Evolutionary conservation across 2,329 filamentous ascomycete species (phyloP).

Genomic region (Neobulgaria alba): DNA sequence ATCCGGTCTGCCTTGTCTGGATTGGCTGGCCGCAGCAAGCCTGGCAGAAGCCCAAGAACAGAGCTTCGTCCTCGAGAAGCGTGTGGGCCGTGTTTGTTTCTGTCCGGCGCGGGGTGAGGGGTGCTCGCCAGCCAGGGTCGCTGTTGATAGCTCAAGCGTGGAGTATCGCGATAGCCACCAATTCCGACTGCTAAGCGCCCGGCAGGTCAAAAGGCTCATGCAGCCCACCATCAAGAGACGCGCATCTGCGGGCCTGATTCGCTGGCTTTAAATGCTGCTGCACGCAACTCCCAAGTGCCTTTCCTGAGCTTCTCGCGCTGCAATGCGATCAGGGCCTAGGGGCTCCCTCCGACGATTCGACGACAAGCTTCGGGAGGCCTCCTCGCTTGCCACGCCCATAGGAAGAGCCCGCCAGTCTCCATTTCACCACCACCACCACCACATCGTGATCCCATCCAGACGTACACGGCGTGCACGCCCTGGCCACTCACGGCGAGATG

Average conservation of each 20-base stretch:
- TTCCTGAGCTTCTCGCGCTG: conserved; percentile 8
- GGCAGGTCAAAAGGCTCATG: conserved; percentile 12
- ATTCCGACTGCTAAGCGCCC: conserved; percentile 13
- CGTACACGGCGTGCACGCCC: not conserved
- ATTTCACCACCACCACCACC: conserved; percentile 1
- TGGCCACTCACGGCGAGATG: not conserved
- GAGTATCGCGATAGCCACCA: not conserved
- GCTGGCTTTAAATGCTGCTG: conserved; percentile 14
- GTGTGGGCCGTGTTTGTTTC: not conserved
- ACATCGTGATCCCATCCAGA: not conserved
- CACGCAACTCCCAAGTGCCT: conserved; percentile 14
- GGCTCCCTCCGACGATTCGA: not conserved
- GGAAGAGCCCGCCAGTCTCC: no score
- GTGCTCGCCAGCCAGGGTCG: not conserved
- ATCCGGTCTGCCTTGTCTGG: not conserved
- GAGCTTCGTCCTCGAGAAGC: not conserved
- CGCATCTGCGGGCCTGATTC: conserved; percentile 21
- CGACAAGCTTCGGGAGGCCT: no score
- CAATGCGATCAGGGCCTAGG: not conserved
- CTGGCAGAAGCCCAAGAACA: not conserved
- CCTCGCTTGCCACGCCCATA: no score
- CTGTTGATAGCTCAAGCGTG: conserved; percentile 1
- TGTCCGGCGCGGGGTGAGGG: not conserved
- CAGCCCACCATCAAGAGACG: conserved; percentile 21
- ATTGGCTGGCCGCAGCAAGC: not conserved